Conservation (phyloP, 2,329 filamentous ascomycete species). For the Sclerotiophoma versabilis region DNA sequence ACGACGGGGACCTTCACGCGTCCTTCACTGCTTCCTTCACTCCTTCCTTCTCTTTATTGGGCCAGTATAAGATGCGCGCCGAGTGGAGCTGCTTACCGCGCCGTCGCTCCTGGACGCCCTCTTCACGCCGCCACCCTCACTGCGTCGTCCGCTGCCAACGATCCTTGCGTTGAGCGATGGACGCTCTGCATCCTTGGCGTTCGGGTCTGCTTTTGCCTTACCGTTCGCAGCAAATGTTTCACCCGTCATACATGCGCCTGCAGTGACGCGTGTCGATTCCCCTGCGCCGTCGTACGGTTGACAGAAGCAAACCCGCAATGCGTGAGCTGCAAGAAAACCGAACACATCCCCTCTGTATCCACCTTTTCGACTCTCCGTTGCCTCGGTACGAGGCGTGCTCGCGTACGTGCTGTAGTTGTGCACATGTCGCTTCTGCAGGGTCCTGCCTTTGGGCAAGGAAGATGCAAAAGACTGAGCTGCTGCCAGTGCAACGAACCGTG, state of each 20-base stretch:
- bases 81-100: neutral
- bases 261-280: constrained; percentile 9
- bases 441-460: constrained; percentile 19
- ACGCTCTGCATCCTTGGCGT: constrained; percentile 3
- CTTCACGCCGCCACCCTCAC: neutral
- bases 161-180: constrained; percentile 14
- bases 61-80: neutral
- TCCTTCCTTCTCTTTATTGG: neutral
- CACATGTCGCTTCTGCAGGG: constrained; percentile 18
- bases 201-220: neutral
- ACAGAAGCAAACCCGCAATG: constrained; percentile 45
- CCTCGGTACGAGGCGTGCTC: neutral
- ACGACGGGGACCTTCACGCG: neutral
- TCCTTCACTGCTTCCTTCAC: too few species aligned
- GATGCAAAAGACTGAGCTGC: constrained; percentile 17
- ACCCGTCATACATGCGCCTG: neutral
- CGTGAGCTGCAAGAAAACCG: constrained; percentile 26
- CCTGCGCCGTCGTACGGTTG: constrained; percentile 43
- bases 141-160: neutral
- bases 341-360: neutral
- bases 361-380: neutral
- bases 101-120: neutral
- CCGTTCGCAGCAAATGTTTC: neutral
- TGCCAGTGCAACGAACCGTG: constrained; percentile 18
- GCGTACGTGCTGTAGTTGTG: constrained; percentile 3